These are phyloP conservation scores for Salvia rosmarinus DNA, from an alignment of 257 asterid genomes.

Conservation along the genomic window DNA sequence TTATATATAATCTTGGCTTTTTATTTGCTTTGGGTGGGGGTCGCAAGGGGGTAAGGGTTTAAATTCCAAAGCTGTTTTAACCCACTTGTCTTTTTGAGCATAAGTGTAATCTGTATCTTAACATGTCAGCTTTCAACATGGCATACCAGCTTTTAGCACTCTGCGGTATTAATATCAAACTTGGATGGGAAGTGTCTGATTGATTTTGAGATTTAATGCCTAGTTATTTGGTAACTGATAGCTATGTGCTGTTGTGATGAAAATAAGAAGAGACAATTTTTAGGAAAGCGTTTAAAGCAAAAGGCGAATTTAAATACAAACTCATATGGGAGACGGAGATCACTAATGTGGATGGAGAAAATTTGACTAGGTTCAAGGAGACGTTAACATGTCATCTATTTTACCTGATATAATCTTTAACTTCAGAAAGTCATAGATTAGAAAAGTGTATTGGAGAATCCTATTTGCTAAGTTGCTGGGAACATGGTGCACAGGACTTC, in stretches of 20 bases:
- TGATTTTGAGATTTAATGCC: neutral
- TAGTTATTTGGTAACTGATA: slow-evolving; percentile 2
- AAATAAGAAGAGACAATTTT: neutral
- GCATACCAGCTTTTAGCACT: slow-evolving; percentile 15
- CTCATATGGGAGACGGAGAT: neutral
- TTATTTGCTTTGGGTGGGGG: slow-evolving; percentile 12
- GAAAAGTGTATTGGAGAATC: slow-evolving; percentile 12
- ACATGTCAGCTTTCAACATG: neutral
- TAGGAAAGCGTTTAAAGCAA: slow-evolving; percentile 1
- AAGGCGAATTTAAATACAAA: slow-evolving; percentile 8
- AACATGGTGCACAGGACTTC: slow-evolving; percentile 24
- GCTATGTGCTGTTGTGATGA: neutral
- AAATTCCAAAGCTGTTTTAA: neutral
- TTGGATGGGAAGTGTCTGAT: neutral
- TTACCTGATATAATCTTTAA: slow-evolving; percentile 24
- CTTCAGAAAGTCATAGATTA: neutral
- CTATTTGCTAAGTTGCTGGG: slow-evolving; percentile 12
- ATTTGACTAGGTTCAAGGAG: neutral
- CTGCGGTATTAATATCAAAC: neutral
- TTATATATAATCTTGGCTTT: slow-evolving; percentile 6
- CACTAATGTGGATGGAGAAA: slow-evolving; percentile 12
- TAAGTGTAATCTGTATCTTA: neutral
- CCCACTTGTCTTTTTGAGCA: slow-evolving; percentile 4
- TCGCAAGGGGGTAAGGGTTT: neutral
- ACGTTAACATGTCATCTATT: neutral